Evolutionary conservation across 202 grass and related monocot genomes (phyloP), one percentile per base, ranked within the genome.

Genomic region (Setaria viridis): DNA sequence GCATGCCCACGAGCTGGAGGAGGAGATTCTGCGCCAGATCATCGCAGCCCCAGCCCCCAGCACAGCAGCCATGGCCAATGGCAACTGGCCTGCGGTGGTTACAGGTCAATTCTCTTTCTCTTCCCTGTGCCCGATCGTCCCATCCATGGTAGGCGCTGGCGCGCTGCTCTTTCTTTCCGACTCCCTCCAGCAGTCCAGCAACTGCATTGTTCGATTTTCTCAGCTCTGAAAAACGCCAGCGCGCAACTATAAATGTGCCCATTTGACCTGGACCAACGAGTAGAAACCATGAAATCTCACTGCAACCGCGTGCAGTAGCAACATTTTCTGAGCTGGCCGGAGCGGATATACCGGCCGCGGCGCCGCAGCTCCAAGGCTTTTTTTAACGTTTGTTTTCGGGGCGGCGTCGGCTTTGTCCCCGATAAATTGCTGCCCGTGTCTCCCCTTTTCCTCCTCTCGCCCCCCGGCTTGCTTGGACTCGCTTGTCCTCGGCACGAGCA

Each of bases 11-110:
- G 71, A 65, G 82, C 69, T 42, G 32, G 58, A 25, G 57, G 58
- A 19, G 82, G 32, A 54, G 70, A 75, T 39, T 74, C 58, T 55
- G 50, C 74, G 64, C 42, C 65, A 70, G 83, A 25, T 62, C 42
- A 70, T 68, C 17, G 21, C 15, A 46, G 35, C 5, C 8, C 25
- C 25, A 25, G 5, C 15, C 37, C 47, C 0, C 48, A 12, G 47
- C 47, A 16, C 54, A 7, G 25, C 71, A 39, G 29, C 16, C 72
- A 41, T 17, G 46, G 48, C 72, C 16, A 33, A 15, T 20, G 45
- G 17, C 21, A 15, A 54, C 5, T 62, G 30, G 43, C 43, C 33
- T 1, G 8, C 46, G 72, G 62, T 85, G 49, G 72, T 58, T 57
- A 47, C 82, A 67, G 46, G 62, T 67, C 72, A 56, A 76, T 76